These are phyloP conservation scores for Cercospora sesami DNA, from an alignment of 2,329 filamentous ascomycete genomes.

Conservation along the genomic window DNA sequence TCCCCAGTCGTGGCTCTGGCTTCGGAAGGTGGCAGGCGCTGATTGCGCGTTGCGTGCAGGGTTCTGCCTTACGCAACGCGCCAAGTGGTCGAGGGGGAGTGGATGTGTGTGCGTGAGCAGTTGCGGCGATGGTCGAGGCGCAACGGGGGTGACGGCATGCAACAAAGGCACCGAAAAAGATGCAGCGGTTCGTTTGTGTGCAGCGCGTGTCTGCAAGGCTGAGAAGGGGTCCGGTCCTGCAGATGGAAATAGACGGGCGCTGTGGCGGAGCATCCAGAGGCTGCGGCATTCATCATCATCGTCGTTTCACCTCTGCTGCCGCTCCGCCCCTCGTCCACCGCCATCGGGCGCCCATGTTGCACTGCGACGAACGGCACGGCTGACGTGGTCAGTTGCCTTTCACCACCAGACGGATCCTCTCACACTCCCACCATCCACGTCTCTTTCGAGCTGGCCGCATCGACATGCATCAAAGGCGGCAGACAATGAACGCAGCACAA, in stretches of 20 bases:
- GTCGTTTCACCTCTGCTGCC: neutral
- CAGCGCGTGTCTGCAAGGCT: neutral
- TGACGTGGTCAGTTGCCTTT: neutral
- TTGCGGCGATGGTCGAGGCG: neutral
- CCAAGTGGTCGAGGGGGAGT: neutral
- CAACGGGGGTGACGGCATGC: neutral
- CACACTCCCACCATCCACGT: neutral
- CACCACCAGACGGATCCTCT: neutral
- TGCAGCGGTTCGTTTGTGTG: neutral
- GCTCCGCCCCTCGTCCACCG: neutral
- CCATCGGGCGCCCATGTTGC: neutral
- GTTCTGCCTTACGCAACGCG: neutral
- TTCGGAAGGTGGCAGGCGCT: slow-evolving; percentile 1
- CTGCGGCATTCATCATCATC: neutral
- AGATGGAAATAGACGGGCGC: neutral
- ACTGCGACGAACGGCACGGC: neutral
- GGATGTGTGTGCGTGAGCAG: neutral
- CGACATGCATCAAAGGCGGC: neutral
- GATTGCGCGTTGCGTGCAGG: slow-evolving; percentile 5
- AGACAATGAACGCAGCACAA: neutral
- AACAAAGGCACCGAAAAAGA: neutral
- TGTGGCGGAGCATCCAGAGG: neutral
- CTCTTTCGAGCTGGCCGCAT: neutral
- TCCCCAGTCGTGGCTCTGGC: neutral
- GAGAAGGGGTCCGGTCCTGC: neutral